These are phyloP conservation scores for Psidium friedrichsthalianum DNA, from an alignment of 345 rosid species.

Conservation along the genomic window DNA sequence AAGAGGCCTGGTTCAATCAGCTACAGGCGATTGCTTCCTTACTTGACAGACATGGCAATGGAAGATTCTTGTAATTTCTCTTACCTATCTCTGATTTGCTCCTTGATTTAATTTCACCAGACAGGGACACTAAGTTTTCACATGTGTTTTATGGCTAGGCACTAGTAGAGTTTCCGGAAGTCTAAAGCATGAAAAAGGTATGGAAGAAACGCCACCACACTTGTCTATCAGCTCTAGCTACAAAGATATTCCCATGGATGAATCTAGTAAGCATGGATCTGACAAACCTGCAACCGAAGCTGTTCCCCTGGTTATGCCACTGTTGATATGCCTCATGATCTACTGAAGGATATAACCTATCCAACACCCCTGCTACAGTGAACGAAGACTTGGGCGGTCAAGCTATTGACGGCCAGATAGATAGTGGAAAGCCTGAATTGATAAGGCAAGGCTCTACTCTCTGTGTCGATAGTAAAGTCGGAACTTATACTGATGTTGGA, in stretches of 20 bases:
- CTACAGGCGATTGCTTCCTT: conserved; percentile 74
- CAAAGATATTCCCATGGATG: background rate
- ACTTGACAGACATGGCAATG: conserved; percentile 38
- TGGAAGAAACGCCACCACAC: background rate
- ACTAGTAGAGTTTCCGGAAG: background rate
- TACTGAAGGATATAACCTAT: background rate
- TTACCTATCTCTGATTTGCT: background rate
- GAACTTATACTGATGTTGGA: background rate
- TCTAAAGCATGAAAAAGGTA: background rate
- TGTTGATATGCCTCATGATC: background rate
- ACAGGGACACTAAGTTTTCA: background rate
- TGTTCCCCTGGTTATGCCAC: background rate
- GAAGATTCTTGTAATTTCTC: conserved; percentile 17
- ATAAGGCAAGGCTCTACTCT: background rate
- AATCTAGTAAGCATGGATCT: background rate
- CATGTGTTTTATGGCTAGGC: background rate
- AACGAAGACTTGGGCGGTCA: background rate
- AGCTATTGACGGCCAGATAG: background rate
- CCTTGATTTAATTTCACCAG: background rate
- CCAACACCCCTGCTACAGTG: background rate
- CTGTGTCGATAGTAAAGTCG: background rate
- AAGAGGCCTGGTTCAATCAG: conserved; percentile 41
- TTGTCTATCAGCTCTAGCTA: background rate
- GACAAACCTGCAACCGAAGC: background rate
- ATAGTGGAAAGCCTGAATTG: background rate